Evolutionary conservation across 2,329 filamentous ascomycete genomes (phyloP).

Genomic region (Cladobotryum protrusum): DNA sequence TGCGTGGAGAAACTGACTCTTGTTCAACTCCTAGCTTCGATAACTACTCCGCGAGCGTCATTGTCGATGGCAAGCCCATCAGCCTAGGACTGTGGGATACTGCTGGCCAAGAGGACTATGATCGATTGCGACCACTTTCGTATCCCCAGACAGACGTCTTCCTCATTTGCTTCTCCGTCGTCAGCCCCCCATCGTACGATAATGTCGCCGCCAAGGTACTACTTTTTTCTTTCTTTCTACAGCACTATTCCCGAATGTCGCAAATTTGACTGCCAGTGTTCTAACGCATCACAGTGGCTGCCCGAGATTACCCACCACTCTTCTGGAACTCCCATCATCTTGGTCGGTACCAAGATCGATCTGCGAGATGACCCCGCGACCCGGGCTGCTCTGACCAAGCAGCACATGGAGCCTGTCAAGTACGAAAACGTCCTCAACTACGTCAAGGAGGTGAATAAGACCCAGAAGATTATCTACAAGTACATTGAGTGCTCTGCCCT

Average conservation of each 20-base stretch:
- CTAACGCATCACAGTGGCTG: slow-evolving; percentile 63
- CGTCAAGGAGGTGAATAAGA: slow-evolving; percentile 64
- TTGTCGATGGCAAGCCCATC: slow-evolving; percentile 97
- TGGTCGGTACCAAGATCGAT: slow-evolving; percentile 96
- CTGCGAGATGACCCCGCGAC: slow-evolving; percentile 83
- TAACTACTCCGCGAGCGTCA: slow-evolving; percentile 98
- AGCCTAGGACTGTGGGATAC: slow-evolving; percentile 98
- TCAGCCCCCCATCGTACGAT: slow-evolving; percentile 95
- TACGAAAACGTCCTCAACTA: slow-evolving; percentile 86
- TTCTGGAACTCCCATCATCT: slow-evolving; percentile 89
- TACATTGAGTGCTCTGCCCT: slow-evolving; percentile 97
- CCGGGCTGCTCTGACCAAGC: slow-evolving; percentile 73
- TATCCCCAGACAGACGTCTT: slow-evolving; percentile 99
- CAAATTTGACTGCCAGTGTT: slow-evolving; percentile 8
- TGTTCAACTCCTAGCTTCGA: slow-evolving; percentile 64
- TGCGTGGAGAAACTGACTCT: slow-evolving; percentile 13
- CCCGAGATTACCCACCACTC: slow-evolving; percentile 97
- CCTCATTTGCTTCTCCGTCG: slow-evolving; percentile 96
- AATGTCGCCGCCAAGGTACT: slow-evolving; percentile 97
- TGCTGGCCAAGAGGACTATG: slow-evolving; percentile 97
- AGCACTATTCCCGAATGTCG: too few species aligned
- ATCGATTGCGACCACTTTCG: slow-evolving; percentile 85
- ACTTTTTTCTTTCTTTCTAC: not conserved
- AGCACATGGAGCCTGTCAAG: slow-evolving; percentile 95
- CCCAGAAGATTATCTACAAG: slow-evolving; percentile 70